Conservation (phyloP, 2,329 filamentous ascomycete genomes). For the Sporothrix curviconia region DNA sequence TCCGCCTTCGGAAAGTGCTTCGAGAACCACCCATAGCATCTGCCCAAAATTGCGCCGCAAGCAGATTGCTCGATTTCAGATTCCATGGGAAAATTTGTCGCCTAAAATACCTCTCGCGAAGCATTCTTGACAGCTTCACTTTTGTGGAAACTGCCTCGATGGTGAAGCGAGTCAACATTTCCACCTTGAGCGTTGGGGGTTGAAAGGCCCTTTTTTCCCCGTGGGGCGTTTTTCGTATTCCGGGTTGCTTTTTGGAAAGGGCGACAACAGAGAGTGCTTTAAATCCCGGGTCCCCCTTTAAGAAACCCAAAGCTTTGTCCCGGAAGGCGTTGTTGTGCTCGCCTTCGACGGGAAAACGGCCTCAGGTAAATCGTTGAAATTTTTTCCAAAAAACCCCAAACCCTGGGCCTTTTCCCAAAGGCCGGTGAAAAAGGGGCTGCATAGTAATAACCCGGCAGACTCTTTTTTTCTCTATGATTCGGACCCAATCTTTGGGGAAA, state of each 20-base stretch:
- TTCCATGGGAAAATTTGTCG: too few species aligned
- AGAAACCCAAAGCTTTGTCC: constrained; percentile 73
- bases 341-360: constrained; percentile 70
- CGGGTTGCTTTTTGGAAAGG: constrained; percentile 74
- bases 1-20: constrained; percentile 51
- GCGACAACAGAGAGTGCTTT: constrained; percentile 83
- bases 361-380: constrained; percentile 77
- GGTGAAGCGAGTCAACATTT: constrained; percentile 39
- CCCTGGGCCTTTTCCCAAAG: constrained; percentile 77
- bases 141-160: constrained; percentile 50
- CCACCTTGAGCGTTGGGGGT: constrained; percentile 42
- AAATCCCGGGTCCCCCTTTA: constrained; percentile 72
- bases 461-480: constrained; percentile 43
- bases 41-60: constrained; percentile 55
- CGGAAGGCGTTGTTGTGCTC: constrained; percentile 81
- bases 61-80: constrained; percentile 34
- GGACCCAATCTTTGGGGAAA: constrained; percentile 25
- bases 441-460: constrained; percentile 50
- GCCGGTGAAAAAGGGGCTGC: constrained; percentile 66
- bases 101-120: constrained; percentile 41
- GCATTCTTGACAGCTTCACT: constrained; percentile 46
- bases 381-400: constrained; percentile 70
- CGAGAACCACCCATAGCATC: constrained; percentile 55
- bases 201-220: constrained; percentile 49
- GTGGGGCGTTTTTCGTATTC: constrained; percentile 53